These are phyloP conservation scores for Penicillium sp. DNA, from an alignment of 2,329 filamentous ascomycete species.

Conservation along the genomic window DNA sequence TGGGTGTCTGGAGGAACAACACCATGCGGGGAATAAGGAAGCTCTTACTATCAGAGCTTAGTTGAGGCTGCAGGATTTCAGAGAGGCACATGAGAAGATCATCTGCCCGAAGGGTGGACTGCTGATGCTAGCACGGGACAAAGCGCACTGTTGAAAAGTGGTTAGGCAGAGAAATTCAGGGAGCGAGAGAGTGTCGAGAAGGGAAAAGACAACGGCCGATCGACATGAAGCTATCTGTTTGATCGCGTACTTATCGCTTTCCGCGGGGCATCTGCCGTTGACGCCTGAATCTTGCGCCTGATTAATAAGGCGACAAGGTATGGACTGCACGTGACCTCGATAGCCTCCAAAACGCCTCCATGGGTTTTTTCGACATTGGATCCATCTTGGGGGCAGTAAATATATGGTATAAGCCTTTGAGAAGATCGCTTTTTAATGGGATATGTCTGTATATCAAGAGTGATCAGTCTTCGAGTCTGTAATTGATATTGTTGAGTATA, in stretches of 20 bases:
- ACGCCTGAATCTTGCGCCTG: neutral
- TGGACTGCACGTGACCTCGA: neutral
- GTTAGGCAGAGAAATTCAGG: constrained; percentile 3
- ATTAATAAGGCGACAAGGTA: neutral
- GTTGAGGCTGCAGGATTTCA: constrained; percentile 39
- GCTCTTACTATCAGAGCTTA: constrained; percentile 26
- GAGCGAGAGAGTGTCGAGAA: constrained; percentile 12
- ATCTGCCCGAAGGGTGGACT: constrained; percentile 24
- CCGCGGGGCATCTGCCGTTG: constrained; percentile 25
- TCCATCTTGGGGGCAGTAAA: neutral
- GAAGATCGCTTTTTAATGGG: neutral
- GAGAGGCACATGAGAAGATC: constrained; percentile 33
- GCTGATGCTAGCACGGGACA: constrained; percentile 28
- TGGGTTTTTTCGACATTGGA: neutral
- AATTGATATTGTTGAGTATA: neutral
- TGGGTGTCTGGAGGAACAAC: constrained; percentile 17
- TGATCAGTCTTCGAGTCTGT: neutral
- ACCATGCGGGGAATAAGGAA: constrained; percentile 34
- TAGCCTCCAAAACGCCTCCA: neutral
- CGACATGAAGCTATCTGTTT: constrained; percentile 24
- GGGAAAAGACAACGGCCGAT: constrained; percentile 23
- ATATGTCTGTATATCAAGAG: no score
- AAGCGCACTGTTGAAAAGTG: neutral
- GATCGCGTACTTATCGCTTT: constrained; percentile 15
- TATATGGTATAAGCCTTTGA: neutral